Evolutionary conservation across 1,284 basidiomycete genomes (phyloP), one percentile per base, ranked within the genome.

Genomic region (Melanopsichium pennsylvanicum): DNA sequence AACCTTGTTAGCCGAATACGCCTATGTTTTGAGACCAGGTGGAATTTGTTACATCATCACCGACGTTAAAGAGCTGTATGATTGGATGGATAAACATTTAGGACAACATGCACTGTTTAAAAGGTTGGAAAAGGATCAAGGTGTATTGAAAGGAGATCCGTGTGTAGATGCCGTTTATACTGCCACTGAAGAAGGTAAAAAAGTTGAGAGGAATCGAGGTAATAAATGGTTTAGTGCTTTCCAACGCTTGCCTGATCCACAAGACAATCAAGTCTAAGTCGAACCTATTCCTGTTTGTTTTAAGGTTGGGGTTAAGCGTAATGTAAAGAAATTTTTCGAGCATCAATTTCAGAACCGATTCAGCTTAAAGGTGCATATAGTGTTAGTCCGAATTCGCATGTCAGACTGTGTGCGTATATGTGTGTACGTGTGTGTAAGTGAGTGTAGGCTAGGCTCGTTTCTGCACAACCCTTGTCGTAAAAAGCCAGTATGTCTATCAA

Each of bases 11-110:
- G 93, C 87, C 36, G 87, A 88, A 76, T 99, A 99, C 76, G 96
- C 96, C 2, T 97, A 92, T 79, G 89, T 92, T 19, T 86, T 98
- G 21, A 86, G 88, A 23, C 91, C 92, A 0, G 93, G 92, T 11
- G 96, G 95, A 0, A 90, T 97, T 74, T 85, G 97, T 13, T 99
- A 98, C 84, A 97, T 95, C 8, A 95, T 97, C 80, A 99, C 96
- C 2, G 96, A 99, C 78, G 96, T 99, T 22, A 86, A 88, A 61
- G 93, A 97, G 79, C 85, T 99, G 12, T 90, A 96, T 81, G 86
- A 90, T 49, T 99, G 96, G 96, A 98, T 97, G 93, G 89, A 87
- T 48, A 84, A 86, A 9, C 95, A 97, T 83, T 85, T 98, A 16
- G 87, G 87, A 41, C 85, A 85, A 0, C 95, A 94, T 80, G 93